Evolutionary conservation across 176 grass and related monocot genomes (phyloP).

Genomic region (Ampelocalamus luodianensis): DNA sequence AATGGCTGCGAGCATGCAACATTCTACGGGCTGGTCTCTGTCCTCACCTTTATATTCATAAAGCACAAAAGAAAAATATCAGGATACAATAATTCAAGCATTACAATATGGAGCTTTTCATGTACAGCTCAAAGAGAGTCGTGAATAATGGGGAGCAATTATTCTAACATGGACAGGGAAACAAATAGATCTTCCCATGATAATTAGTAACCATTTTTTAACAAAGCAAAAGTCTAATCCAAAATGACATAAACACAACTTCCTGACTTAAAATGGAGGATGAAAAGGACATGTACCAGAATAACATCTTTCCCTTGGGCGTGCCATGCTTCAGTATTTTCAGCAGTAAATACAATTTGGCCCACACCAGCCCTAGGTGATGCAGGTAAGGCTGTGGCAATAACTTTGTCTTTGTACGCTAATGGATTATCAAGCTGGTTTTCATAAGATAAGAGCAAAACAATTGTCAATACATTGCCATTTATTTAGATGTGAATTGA

Average conservation of each 20-base stretch:
- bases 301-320: slow-evolving; percentile 90
- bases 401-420: slow-evolving; percentile 77
- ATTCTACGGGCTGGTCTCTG: slow-evolving; percentile 94
- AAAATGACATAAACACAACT: too few species aligned
- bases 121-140: not conserved
- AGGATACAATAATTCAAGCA: not conserved
- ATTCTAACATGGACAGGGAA: too few species aligned
- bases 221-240: too few species aligned
- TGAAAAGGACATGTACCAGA: slow-evolving; percentile 60
- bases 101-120: not conserved
- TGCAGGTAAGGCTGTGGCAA: slow-evolving; percentile 86
- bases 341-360: slow-evolving; percentile 90
- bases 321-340: slow-evolving; percentile 88
- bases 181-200: too few species aligned
- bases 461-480: slow-evolving; percentile 35
- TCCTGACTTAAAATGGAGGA: not conserved
- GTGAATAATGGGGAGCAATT: not conserved
- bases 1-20: slow-evolving; percentile 86
- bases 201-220: too few species aligned
- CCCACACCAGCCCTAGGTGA: slow-evolving; percentile 90
- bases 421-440: slow-evolving; percentile 77
- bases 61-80: slow-evolving; percentile 1
- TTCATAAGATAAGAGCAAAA: slow-evolving; percentile 17
- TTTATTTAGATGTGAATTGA: slow-evolving; percentile 2
- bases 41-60: slow-evolving; percentile 70